Evolutionary conservation across 768 basidiomycete species (phyloP).

Genomic region (Tulasnella sp.): DNA sequence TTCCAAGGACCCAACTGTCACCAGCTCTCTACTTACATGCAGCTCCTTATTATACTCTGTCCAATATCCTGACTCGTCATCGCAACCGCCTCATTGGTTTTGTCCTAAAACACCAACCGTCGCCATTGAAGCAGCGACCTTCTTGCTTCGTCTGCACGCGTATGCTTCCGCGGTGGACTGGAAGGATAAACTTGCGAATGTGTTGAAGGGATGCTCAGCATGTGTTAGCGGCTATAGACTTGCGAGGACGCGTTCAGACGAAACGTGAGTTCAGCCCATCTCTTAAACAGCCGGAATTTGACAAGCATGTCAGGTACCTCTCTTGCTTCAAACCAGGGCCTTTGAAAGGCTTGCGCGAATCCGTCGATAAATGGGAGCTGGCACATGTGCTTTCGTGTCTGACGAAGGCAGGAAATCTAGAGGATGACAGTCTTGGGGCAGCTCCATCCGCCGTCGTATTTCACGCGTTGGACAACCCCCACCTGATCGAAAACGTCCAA

Average conservation of each 20-base stretch:
- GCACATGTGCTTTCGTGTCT: constrained; percentile 39
- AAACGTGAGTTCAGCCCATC: constrained; percentile 53
- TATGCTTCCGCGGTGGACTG: constrained; percentile 52
- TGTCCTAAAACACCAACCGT: constrained; percentile 50
- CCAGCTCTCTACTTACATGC: constrained; percentile 41
- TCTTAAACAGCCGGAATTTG: neutral
- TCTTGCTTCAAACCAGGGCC: constrained; percentile 33
- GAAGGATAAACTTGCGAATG: constrained; percentile 45
- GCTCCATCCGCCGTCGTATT: constrained; percentile 45
- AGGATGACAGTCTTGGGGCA: constrained; percentile 11
- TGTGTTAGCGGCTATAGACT: constrained; percentile 61
- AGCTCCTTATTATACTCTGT: constrained; percentile 43
- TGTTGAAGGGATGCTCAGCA: constrained; percentile 51
- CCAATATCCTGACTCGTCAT: constrained; percentile 16
- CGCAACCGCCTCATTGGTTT: constrained; percentile 58
- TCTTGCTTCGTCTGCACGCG: constrained; percentile 72
- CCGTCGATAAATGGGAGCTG: constrained; percentile 59
- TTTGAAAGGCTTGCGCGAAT: constrained; percentile 47
- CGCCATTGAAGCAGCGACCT: constrained; percentile 60
- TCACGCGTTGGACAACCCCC: constrained; percentile 52
- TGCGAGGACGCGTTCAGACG: constrained; percentile 51
- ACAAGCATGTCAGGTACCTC: constrained; percentile 2
- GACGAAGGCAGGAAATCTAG: constrained; percentile 20
- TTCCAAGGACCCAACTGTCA: constrained; percentile 39
- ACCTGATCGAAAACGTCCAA: constrained; percentile 41